Evolutionary conservation across 2,329 filamentous ascomycete species (phyloP), one percentile per base, ranked within the genome.

Genomic region (Aotearoamyces nothofagi): DNA sequence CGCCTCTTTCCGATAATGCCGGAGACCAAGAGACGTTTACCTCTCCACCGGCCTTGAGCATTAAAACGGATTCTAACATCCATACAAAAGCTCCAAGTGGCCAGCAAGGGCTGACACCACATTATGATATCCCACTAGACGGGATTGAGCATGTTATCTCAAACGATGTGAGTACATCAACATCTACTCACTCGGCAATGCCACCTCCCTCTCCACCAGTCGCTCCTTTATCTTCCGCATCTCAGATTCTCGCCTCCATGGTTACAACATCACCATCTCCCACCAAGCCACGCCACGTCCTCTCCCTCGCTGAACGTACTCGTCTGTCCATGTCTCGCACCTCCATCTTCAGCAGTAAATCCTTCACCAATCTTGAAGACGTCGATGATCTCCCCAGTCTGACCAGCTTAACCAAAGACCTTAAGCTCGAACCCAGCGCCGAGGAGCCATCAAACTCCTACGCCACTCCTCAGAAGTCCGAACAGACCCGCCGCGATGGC

Each of bases 261-360:
- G 53, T 60, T 14, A 58, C 58, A 25, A 56, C 58, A 1, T 71
- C 69, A 2, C 68, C 69, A 0, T 74, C 70, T 0, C 70, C 70
- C 0, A 46, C 55, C 24, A 74, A 70, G 39, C 53, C 57, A 0
- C 59, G 68, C 0, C 68, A 69, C 28, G 64, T 61, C 0, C 52
- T 77, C 6, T 74, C 76, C 0, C 63, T 90, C 1, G 66, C 77
- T 4, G 83, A 92, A 45, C 76, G 84, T 26, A 92, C 86, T 1
- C 71, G 79, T 11, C 63, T 83, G 30, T 84, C 81, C 11, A 87
- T 93, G 73, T 70, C 75, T 1, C 61, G 72, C 3, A 58, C 68
- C 26, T 64, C 69, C 2, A 52, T 50, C 10, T 44, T 40, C n/a
- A n/a, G n/a, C n/a, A n/a, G n/a, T n/a, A n/a, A n/a, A 4, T 37